phyloP scores from a whole-genome alignment of 2,329 filamentous ascomycete genomes.

The Ilyonectria destructans region DNA sequence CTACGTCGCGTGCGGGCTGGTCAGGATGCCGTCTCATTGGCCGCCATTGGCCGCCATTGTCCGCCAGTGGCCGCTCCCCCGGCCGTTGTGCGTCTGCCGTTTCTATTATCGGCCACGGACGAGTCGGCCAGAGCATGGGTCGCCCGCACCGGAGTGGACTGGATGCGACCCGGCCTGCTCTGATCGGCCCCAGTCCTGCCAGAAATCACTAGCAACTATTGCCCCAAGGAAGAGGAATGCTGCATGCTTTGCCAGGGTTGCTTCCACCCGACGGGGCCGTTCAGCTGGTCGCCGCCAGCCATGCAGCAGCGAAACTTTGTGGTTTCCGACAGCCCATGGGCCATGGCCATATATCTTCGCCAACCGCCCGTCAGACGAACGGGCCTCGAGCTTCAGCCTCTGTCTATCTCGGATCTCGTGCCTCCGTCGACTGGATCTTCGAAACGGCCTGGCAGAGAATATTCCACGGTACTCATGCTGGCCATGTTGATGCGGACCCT shows the following conservation, averaged over 20 bases:
- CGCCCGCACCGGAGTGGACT: not conserved
- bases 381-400: conserved; percentile 9
- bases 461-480: conserved; percentile 21
- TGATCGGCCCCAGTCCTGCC: conserved; percentile 5
- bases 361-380: conserved; percentile 18
- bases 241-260: conserved; percentile 19
- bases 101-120: conserved; percentile 23
- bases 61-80: not conserved
- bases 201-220: conserved; percentile 1
- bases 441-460: conserved; percentile 16
- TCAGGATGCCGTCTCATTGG: conserved; percentile 11
- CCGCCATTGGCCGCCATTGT: conserved; percentile 10
- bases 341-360: conserved; percentile 23
- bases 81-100: conserved; percentile 5
- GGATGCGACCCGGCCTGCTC: conserved; percentile 22
- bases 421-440: conserved; percentile 24
- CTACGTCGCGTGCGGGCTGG: conserved; percentile 18
- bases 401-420: conserved; percentile 8
- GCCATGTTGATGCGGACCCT: conserved; percentile 27
- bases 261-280: conserved; percentile 14
- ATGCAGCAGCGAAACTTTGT: conserved; percentile 4
- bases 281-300: conserved; percentile 7
- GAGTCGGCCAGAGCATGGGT: not conserved
- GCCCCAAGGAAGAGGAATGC: conserved; percentile 3
- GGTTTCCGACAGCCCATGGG: not conserved